Evolutionary conservation across 164 flowering plant species (phyloP), one percentile per base, ranked within the genome.

Genomic region (Nelumbo lutea): DNA sequence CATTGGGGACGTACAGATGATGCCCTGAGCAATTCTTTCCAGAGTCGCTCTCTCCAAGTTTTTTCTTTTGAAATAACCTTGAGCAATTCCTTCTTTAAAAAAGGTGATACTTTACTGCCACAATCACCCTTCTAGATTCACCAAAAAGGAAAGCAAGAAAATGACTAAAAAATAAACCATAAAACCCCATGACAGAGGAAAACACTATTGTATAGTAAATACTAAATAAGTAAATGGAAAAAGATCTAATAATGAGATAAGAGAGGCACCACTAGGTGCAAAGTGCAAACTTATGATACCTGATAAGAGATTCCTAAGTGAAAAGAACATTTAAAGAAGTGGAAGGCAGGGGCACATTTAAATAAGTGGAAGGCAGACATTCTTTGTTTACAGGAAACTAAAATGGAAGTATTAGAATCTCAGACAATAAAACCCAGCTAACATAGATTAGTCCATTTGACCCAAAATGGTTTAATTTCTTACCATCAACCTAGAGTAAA

Each of bases 1-100:
- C 93, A 95, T 81, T 44, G 71, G 84, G 69, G 90, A 83, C 52
- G 97, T 88, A 75, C 75, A 82, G 43, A 82, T 71, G 27, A 89
- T 77, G 64, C 99, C 97, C 79, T n/a, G n/a, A n/a, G n/a, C n/a
- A n/a, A n/a, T n/a, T 74, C 81, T 80, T 61, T 90, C 99, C 97
- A 91, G 42, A 95, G 87, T 58, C 72, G 68, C 77, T 83, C 96
- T 74, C 98, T 90, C 86, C 86, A 88, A 61, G 64, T 68, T 76
- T 82, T 90, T 62, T 95, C 99, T 68, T 88, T 88, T 9, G 68
- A 39, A 68, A 83, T 85, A 61, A 89, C 75, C 75, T 94, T 83
- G 41, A 73, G 73, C 77, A 95, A 71, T 75, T 95, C 99, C 72
- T 85, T 84, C 79, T 78, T 86, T 81, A 95, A 70, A 76, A 84